Conservation (phyloP, 1,284 basidiomycete genomes). For the Marasmius oreades region DNA sequence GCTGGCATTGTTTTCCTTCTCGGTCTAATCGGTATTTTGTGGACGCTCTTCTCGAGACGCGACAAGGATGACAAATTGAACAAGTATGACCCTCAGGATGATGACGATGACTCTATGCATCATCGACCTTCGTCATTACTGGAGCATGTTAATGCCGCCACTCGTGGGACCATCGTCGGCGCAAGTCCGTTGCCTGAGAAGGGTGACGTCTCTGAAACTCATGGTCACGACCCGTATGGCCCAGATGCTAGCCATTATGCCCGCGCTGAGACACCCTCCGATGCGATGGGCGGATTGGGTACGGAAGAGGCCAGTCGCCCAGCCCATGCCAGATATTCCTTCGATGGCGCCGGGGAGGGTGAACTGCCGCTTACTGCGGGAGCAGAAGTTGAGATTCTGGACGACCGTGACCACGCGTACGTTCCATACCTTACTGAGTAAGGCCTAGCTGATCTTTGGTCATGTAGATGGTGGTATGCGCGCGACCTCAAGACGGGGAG, state of each 20-base stretch:
- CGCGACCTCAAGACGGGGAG: conserved; percentile 72
- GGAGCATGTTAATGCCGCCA: conserved; percentile 87
- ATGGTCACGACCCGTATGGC: conserved; percentile 57
- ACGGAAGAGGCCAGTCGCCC: conserved; percentile 66
- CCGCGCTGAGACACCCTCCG: conserved; percentile 75
- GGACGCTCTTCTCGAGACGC: conserved; percentile 81
- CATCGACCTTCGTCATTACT: conserved; percentile 78
- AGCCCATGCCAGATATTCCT: conserved; percentile 78
- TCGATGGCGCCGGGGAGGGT: conserved; percentile 73
- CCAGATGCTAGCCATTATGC: conserved; percentile 72
- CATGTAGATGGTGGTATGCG: conserved; percentile 85
- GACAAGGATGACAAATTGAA: conserved; percentile 68
- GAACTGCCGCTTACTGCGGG: conserved; percentile 69
- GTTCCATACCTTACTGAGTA: conserved; percentile 28
- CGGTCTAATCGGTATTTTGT: conserved; percentile 83
- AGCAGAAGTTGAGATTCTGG: conserved; percentile 71
- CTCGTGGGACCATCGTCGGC: conserved; percentile 72
- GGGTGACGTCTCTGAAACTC: conserved; percentile 22
- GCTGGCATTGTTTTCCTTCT: conserved; percentile 94
- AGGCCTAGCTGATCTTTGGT: conserved; percentile 11
- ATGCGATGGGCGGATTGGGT: conserved; percentile 61
- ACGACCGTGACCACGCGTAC: conserved; percentile 77
- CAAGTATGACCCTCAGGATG: conserved; percentile 64
- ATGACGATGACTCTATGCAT: conserved; percentile 70
- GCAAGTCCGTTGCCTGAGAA: conserved; percentile 47